These are phyloP conservation scores for Lagenidium giganteum DNA, from an alignment of 352 stramenopile species.

Conservation along the genomic window DNA sequence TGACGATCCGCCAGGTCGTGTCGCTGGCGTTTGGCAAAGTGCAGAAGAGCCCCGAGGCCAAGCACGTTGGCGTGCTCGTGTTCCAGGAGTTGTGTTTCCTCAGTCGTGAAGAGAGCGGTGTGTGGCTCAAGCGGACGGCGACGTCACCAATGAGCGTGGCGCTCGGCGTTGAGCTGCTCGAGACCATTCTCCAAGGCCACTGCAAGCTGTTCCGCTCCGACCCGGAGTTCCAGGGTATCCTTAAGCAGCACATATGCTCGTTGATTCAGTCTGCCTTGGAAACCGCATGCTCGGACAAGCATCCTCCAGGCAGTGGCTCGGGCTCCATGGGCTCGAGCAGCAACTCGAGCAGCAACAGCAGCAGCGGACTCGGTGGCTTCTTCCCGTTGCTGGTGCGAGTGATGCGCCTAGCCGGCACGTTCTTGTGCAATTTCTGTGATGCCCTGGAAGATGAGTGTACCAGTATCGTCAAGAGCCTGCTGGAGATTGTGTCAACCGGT, in stretches of 20 bases:
- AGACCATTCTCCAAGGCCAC: slow-evolving; percentile 68
- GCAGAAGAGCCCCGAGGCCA: slow-evolving; percentile 54
- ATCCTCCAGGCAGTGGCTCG: slow-evolving; percentile 17
- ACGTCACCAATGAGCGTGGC: slow-evolving; percentile 74
- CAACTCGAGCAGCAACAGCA: slow-evolving; percentile 24
- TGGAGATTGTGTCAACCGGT: slow-evolving; percentile 80
- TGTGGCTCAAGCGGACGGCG: slow-evolving; percentile 79
- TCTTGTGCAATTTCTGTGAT: slow-evolving; percentile 77
- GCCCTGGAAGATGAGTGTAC: slow-evolving; percentile 55
- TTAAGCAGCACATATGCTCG: slow-evolving; percentile 79
- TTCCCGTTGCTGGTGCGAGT: slow-evolving; percentile 81
- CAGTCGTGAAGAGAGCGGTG: slow-evolving; percentile 76
- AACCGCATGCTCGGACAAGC: slow-evolving; percentile 50
- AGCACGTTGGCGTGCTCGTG: slow-evolving; percentile 76
- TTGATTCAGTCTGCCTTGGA: slow-evolving; percentile 71
- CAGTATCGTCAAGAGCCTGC: slow-evolving; percentile 48
- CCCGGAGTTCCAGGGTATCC: slow-evolving; percentile 62
- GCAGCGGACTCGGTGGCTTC: slow-evolving; percentile 26
- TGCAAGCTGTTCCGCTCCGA: slow-evolving; percentile 61
- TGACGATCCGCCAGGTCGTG: slow-evolving; percentile 86
- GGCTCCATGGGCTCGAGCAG: slow-evolving; percentile 30
- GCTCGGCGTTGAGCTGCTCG: slow-evolving; percentile 73
- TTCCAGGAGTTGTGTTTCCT: slow-evolving; percentile 87
- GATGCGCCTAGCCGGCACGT: slow-evolving; percentile 72
- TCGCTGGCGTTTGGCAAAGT: slow-evolving; percentile 85